A percentile compares a stretch with the other conserved stretches of the same genome.
These are phyloP conservation scores for Xylariaceae sp. DNA, from an alignment of 2,329 filamentous ascomycete species.

Conservation along the genomic window DNA sequence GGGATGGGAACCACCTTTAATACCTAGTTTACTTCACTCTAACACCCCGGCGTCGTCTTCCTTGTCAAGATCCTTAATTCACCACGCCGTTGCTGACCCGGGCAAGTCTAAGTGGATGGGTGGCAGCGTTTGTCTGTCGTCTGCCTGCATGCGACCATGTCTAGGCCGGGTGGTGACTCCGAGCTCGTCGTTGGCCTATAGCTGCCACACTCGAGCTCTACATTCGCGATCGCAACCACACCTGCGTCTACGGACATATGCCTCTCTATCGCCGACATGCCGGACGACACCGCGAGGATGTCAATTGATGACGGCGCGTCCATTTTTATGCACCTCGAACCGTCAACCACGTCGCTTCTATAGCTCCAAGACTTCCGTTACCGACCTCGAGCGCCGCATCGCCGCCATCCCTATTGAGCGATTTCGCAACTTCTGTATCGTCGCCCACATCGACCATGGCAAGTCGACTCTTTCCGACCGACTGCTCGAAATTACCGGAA, in stretches of 20 bases:
- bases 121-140: conserved; percentile 25
- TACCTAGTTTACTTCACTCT: not conserved
- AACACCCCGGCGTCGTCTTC: not conserved
- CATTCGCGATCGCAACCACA: conserved; percentile 11
- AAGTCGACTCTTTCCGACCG: conserved; percentile 95
- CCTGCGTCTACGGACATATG: conserved; percentile 2
- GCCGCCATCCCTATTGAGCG: conserved; percentile 70
- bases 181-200: conserved; percentile 20
- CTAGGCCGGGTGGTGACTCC: not conserved
- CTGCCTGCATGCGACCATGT: conserved; percentile 30
- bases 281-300: not conserved
- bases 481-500: conserved; percentile 87
- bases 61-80: not conserved
- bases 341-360: conserved; percentile 15
- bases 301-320: not conserved
- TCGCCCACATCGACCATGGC: conserved; percentile 97
- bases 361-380: conserved; percentile 27
- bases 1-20: too few relatives aligned
- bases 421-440: conserved; percentile 95
- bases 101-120: conserved; percentile 31
- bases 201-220: conserved; percentile 21
- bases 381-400: conserved; percentile 55
- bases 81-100: conserved; percentile 3
- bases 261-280: not conserved
- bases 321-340: not conserved